Base-by-base conservation (phyloP, 1,139 yeast genomes). In the Candida labiduridarum region DNA sequence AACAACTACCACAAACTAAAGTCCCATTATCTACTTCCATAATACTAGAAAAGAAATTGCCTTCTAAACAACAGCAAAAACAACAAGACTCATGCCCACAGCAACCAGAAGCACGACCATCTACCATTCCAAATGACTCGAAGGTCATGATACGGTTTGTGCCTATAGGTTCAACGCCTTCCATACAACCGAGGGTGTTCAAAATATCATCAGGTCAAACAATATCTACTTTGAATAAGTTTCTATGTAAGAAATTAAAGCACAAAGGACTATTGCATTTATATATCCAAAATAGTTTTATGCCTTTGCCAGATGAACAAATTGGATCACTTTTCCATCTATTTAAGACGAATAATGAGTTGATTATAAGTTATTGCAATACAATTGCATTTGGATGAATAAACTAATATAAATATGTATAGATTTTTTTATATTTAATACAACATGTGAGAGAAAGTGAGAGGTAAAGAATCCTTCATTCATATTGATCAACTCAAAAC, bases 281-380 rank as follows among this genome's bases (percentile, higher is more conserved):
- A 34, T 84, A 84, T 57, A 68, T 84, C 9, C 85, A 81, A 56
- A 84, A 79, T 61, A 80, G 86, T 14, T 82, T 84, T 55, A 79
- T 78, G 54, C 88, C 89, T 0, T 76, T 75, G 39, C 85, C 84
- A 0, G 86, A 82, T 56, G 87, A 83, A 55, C 69, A 63, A 27
- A 58, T 83, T 10, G 83, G 82, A 0, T 78, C 79, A 49, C 64
- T 83, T 49, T 79, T 61, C 57, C 62, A 62, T 18, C 57, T 66
- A 44, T 83, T 82, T 60, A 71, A 70, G 36, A 73, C 76, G 1
- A 77, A 76, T 49, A 72, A 74, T 47, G 87, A 83, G 57, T 67
- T 83, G 52, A 71, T 82, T 5, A 68, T 83, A 2, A 76, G 79
- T 43, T 83, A 83, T 54, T 83, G 87, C 57, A 72, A 78, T 47